phyloP scores from a whole-genome alignment of 805 yeast genomes.

The Candida xiaguanensis region DNA sequence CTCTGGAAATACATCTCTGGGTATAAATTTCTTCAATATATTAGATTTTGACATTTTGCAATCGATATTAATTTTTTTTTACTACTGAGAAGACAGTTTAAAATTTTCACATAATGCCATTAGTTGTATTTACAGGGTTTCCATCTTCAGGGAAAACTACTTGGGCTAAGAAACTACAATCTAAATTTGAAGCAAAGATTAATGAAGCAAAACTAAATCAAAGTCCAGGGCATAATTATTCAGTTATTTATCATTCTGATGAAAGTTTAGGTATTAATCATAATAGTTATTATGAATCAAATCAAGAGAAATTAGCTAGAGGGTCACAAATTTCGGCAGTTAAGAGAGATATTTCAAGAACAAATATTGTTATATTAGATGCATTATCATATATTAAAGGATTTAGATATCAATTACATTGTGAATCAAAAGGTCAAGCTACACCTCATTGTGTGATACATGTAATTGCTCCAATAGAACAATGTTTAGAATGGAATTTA shows the following conservation, averaged over 20 bases:
- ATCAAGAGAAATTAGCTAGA: conserved; percentile 74
- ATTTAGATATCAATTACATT: conserved; percentile 86
- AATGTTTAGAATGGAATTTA: conserved; percentile 61
- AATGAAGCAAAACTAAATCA: conserved; percentile 29
- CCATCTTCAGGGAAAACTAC: conserved; percentile 85
- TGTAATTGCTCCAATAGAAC: conserved; percentile 63
- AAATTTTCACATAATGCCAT: conserved; percentile 57
- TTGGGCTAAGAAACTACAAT: conserved; percentile 57
- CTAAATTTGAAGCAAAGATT: conserved; percentile 46
- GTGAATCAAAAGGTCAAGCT: conserved; percentile 82
- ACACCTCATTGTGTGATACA: conserved; percentile 85
- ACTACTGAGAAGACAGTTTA: no score
- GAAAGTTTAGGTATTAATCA: conserved; percentile 72
- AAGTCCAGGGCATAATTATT: conserved; percentile 52
- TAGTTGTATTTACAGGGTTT: conserved; percentile 76
- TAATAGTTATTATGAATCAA: conserved; percentile 64
- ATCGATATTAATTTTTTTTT: not conserved
- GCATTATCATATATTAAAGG: conserved; percentile 90
- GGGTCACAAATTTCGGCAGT: conserved; percentile 88
- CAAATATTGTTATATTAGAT: conserved; percentile 78
- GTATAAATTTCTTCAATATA: conserved; percentile 43
- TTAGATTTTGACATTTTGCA: not conserved
- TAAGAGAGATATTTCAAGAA: conserved; percentile 68
- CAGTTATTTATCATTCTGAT: conserved; percentile 71
- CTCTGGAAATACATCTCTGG: conserved; percentile 70